phyloP scores from a whole-genome alignment of 495 filamentous ascomycete genomes.

The Talaromyces nanjingensis region DNA sequence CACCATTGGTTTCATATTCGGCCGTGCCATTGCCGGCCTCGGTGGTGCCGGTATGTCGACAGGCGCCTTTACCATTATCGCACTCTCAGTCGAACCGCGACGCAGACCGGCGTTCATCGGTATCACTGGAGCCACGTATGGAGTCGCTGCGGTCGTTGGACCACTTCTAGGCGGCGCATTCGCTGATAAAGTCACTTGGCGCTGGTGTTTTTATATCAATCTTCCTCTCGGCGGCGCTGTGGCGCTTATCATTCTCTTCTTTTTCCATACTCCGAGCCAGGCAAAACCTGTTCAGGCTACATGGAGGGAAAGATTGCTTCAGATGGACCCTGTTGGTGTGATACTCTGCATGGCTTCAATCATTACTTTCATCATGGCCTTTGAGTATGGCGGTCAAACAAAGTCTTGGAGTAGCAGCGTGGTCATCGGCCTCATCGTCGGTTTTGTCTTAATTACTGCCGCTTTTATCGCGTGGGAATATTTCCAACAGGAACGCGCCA shows the following conservation, averaged over 20 bases:
- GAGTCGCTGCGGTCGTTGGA: conserved; percentile 61
- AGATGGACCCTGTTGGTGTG: conserved; percentile 26
- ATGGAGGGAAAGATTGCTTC: conserved; percentile 9
- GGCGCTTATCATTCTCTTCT: conserved; percentile 37
- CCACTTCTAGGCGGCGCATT: conserved; percentile 76
- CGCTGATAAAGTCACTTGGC: conserved; percentile 40
- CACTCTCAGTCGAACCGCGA: conserved; percentile 20
- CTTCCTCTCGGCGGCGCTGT: conserved; percentile 38
- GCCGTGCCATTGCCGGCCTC: conserved; percentile 65
- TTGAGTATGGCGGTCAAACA: conserved; percentile 26
- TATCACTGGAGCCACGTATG: background rate
- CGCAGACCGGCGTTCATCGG: background rate
- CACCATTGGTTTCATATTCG: conserved; percentile 58
- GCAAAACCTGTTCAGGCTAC: conserved; percentile 9
- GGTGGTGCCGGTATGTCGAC: conserved; percentile 37
- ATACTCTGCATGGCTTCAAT: conserved; percentile 16
- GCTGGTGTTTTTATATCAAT: conserved; percentile 19
- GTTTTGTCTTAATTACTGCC: conserved; percentile 20
- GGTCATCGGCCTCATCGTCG: conserved; percentile 23
- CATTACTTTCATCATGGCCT: conserved; percentile 26
- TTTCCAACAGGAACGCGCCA: conserved; percentile 43
- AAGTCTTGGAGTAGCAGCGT: conserved; percentile 23
- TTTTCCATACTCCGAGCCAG: conserved; percentile 30
- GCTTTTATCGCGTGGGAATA: conserved; percentile 26
- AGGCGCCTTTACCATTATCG: conserved; percentile 28